Conservation (phyloP, 768 basidiomycete species). For the Tubosaeta sp. region DNA sequence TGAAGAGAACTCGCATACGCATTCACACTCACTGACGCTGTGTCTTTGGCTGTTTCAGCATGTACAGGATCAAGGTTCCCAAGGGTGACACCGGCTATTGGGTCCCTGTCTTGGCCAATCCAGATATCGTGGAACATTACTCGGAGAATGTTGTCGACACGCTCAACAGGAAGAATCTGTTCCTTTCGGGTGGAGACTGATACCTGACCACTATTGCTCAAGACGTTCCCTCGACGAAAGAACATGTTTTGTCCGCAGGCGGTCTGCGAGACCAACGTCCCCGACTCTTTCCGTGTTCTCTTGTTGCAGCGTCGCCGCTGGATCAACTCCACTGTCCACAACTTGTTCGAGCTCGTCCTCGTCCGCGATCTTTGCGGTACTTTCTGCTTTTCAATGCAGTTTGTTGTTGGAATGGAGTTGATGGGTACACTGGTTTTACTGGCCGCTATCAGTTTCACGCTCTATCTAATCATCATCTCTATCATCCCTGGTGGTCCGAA, state of each 20-base stretch:
- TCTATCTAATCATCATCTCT: constrained; percentile 87
- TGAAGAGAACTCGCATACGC: constrained; percentile 35
- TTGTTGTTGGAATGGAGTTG: constrained; percentile 97
- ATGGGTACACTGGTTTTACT: constrained; percentile 95
- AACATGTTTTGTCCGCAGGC: constrained; percentile 99
- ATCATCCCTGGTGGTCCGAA: constrained; percentile 76
- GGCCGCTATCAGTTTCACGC: constrained; percentile 94
- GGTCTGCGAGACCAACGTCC: constrained; percentile 98
- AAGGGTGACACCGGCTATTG: constrained; percentile 94
- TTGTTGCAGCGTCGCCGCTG: constrained; percentile 96
- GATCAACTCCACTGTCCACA: constrained; percentile 99
- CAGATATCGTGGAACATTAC: constrained; percentile 97
- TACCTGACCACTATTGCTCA: constrained; percentile 97
- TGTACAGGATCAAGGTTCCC: constrained; percentile 99
- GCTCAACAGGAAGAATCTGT: constrained; percentile 97
- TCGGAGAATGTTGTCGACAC: constrained; percentile 99
- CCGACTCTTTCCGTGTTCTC: constrained; percentile 90
- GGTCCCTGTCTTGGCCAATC: constrained; percentile 98
- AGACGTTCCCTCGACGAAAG: constrained; percentile 99
- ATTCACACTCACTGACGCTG: constrained; percentile 5
- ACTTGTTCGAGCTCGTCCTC: constrained; percentile 88
- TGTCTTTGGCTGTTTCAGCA: constrained; percentile 92
- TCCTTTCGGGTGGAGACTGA: constrained; percentile 97
- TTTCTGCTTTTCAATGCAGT: constrained; percentile 99
- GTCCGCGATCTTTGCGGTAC: constrained; percentile 99